These are phyloP conservation scores for Pseudopyricularia javanii DNA, from an alignment of 2,329 filamentous ascomycete genomes.

Conservation along the genomic window DNA sequence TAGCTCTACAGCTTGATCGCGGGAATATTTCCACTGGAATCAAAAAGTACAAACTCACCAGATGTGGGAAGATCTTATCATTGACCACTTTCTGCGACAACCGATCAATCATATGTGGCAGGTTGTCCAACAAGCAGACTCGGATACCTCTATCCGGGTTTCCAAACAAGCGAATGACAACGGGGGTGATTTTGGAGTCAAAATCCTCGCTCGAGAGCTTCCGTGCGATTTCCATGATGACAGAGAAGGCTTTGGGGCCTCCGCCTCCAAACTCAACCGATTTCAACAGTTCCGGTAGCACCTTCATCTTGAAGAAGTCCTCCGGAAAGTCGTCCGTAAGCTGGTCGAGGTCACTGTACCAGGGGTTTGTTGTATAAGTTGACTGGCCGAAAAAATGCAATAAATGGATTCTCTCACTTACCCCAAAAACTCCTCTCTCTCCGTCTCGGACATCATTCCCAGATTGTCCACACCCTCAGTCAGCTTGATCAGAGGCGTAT, in stretches of 20 bases:
- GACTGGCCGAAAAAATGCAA: background rate
- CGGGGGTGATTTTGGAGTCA: slow-evolving; percentile 69
- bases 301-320: slow-evolving; percentile 96
- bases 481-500: slow-evolving; percentile 82
- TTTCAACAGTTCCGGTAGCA: slow-evolving; percentile 90
- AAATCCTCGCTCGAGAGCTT: slow-evolving; percentile 89
- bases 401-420: slow-evolving; percentile 13
- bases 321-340: slow-evolving; percentile 91
- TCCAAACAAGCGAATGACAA: slow-evolving; percentile 74
- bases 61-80: slow-evolving; percentile 91
- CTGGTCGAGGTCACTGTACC: slow-evolving; percentile 57
- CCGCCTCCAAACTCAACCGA: slow-evolving; percentile 97
- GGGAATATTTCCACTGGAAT: background rate
- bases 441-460: slow-evolving; percentile 72
- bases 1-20: background rate
- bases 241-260: slow-evolving; percentile 76
- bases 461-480: slow-evolving; percentile 89
- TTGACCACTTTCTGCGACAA: slow-evolving; percentile 81
- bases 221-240: slow-evolving; percentile 81
- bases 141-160: slow-evolving; percentile 88
- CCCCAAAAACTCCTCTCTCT: slow-evolving; percentile 77
- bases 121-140: slow-evolving; percentile 78
- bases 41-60: slow-evolving; percentile 40
- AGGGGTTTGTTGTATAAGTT: background rate
- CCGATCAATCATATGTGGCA: slow-evolving; percentile 84